Evolutionary conservation across 2,329 filamentous ascomycete species (phyloP), one percentile per base, ranked within the genome.

Genomic region (Apiospora koreana): DNA sequence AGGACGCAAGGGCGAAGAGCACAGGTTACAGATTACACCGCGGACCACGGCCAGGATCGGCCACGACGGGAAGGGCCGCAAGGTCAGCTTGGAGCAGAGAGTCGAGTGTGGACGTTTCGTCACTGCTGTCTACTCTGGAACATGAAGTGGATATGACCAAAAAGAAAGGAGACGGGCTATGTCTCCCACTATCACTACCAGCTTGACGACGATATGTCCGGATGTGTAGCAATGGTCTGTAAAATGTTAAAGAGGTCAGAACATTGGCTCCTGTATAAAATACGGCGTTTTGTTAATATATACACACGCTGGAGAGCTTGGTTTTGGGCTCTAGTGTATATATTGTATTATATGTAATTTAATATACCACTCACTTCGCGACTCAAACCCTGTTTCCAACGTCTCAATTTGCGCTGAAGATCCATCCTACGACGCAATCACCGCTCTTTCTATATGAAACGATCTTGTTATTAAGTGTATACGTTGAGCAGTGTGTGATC

Each of bases 71-170:
- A 86, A 84, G 74, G 93, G 93, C 1, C 86, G 92, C 76, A 93
- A 87, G 78, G 91, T 92, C 21, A 91, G 87, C 69, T 83, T 97
- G 74, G 94, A 97, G 83, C 95, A 98, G 83, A 91, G 91, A 75
- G 91, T 97, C 14, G 94, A 96, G 80, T 98, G 95, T 79, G 95
- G 95, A 23, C 88, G 93, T 72, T 91, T 89, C 73, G 91, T 95
- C 16, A 95, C 93, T 70, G 94, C 91, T 21, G 92, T 97, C 4
- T 98, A 96, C 82, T 97, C 94, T 6, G 79, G 75, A 10, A 75
- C 77, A n/a, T 82, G 71, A 77, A n/a, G 23, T 14, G 50, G 50
- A n/a, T 31, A n/a, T 21, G 18, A 21, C 1, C 3, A 35, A 46
- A 46, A 46, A n/a, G 43, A 43, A 43, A 43, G 43, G 16, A n/a